Evolutionary conservation across 305 asterid species (phyloP).

Genomic region (Fraxinus greggii): DNA sequence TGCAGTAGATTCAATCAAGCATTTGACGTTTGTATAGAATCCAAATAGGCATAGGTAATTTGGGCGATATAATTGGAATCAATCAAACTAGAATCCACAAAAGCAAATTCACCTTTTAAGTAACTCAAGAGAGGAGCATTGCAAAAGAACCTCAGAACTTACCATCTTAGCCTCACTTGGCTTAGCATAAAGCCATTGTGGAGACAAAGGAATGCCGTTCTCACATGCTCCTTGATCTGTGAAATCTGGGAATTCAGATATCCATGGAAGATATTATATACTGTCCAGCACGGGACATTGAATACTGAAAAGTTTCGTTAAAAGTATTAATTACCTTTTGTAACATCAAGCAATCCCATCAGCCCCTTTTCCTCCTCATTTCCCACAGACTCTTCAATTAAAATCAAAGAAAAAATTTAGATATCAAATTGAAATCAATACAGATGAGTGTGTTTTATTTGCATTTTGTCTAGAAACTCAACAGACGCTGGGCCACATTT

Average conservation of each 20-base stretch:
- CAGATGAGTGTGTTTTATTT: background rate
- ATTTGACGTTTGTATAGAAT: background rate
- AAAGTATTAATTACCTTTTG: conserved; percentile 54
- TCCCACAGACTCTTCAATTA: conserved; percentile 50
- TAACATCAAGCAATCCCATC: conserved; percentile 61
- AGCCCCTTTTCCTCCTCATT: conserved; percentile 68
- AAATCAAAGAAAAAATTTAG: conserved; percentile 1
- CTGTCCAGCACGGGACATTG: conserved; percentile 1
- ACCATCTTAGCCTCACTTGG: conserved; percentile 78
- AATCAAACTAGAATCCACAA: background rate
- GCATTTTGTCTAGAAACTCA: conserved; percentile 7
- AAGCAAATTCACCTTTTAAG: conserved; percentile 4
- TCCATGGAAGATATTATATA: conserved; percentile 6
- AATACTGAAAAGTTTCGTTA: conserved; percentile 8
- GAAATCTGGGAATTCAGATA: conserved; percentile 23
- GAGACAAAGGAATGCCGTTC: conserved; percentile 88
- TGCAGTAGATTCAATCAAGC: background rate
- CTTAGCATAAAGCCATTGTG: conserved; percentile 91
- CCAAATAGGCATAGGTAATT: background rate
- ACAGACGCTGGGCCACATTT: background rate
- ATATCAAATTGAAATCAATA: conserved; percentile 2
- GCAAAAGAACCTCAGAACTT: conserved; percentile 22
- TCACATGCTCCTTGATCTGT: conserved; percentile 74
- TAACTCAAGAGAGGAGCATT: background rate
- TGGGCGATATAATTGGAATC: background rate